phyloP scores from a whole-genome alignment of 2,329 filamentous ascomycete species.

The Penicillium nordicum region DNA sequence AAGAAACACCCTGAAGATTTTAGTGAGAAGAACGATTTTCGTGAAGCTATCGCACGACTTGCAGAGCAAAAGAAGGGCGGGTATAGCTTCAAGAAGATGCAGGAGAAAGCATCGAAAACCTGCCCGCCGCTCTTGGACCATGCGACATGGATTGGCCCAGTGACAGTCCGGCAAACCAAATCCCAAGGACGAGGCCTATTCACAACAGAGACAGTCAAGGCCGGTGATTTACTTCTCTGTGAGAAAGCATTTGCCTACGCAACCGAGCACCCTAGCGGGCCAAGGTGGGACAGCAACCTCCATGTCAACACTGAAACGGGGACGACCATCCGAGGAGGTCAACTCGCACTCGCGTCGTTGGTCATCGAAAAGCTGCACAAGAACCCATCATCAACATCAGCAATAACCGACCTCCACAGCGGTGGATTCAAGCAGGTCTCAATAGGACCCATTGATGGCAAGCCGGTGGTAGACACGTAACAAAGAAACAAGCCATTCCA shows the following conservation, averaged over 20 bases:
- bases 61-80: slow-evolving; percentile 15
- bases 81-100: slow-evolving; percentile 23
- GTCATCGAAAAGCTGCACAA: slow-evolving; percentile 47
- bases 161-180: slow-evolving; percentile 41
- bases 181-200: slow-evolving; percentile 52
- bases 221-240: slow-evolving; percentile 53
- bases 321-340: not conserved
- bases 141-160: slow-evolving; percentile 46
- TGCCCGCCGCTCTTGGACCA: slow-evolving; percentile 8
- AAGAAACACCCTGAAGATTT: slow-evolving; percentile 36
- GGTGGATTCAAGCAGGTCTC: slow-evolving; percentile 26
- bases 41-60: slow-evolving; percentile 22
- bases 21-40: slow-evolving; percentile 28
- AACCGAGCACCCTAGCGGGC: not conserved
- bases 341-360: not conserved
- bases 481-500: not conserved
- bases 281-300: not conserved
- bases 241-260: slow-evolving; percentile 55
- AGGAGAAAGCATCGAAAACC: slow-evolving; percentile 28
- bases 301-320: not conserved
- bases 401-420: slow-evolving; percentile 36
- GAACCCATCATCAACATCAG: slow-evolving; percentile 33
- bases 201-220: slow-evolving; percentile 45
- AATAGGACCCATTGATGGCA: not conserved
- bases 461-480: not conserved